These are phyloP conservation scores for Pseudogymnoascus sp. DNA, from an alignment of 2,329 filamentous ascomycete species.

Conservation along the genomic window DNA sequence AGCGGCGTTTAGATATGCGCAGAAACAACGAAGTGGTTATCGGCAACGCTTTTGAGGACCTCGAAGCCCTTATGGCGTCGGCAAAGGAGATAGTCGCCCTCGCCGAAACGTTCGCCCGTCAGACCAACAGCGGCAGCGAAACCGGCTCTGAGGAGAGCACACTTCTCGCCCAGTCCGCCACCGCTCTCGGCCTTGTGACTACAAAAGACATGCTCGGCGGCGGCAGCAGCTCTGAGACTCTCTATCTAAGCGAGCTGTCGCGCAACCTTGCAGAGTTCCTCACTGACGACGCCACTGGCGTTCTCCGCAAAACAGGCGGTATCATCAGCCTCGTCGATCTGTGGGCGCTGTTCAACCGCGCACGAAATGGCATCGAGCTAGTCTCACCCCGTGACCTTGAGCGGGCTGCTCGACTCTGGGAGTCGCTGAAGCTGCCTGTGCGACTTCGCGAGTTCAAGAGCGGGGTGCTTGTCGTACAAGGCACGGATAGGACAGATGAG, in stretches of 20 bases:
- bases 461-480: constrained; percentile 89
- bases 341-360: constrained; percentile 92
- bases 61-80: constrained; percentile 94
- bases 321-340: constrained; percentile 86
- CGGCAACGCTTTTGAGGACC: constrained; percentile 87
- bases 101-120: constrained; percentile 76
- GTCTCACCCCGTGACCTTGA: constrained; percentile 89
- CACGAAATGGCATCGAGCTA: constrained; percentile 85
- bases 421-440: constrained; percentile 76
- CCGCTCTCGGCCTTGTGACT: constrained; percentile 79
- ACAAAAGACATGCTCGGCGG: constrained; percentile 88
- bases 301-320: constrained; percentile 73
- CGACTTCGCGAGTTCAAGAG: constrained; percentile 84
- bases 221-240: constrained; percentile 64
- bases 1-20: constrained; percentile 72
- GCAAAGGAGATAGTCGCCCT: constrained; percentile 93
- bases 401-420: constrained; percentile 83
- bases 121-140: constrained; percentile 49
- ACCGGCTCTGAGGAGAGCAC: constrained; percentile 64
- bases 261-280: constrained; percentile 83
- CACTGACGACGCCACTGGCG: constrained; percentile 72
- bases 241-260: constrained; percentile 83
- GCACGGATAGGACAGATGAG: constrained; percentile 80
- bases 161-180: constrained; percentile 73
- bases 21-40: constrained; percentile 93